A percentile compares a stretch with the other conserved stretches of the same genome.
These are phyloP conservation scores for Rhizomucor miehei DNA, from an alignment of 371 early-diverging fungal genomes.

Conservation along the genomic window DNA sequence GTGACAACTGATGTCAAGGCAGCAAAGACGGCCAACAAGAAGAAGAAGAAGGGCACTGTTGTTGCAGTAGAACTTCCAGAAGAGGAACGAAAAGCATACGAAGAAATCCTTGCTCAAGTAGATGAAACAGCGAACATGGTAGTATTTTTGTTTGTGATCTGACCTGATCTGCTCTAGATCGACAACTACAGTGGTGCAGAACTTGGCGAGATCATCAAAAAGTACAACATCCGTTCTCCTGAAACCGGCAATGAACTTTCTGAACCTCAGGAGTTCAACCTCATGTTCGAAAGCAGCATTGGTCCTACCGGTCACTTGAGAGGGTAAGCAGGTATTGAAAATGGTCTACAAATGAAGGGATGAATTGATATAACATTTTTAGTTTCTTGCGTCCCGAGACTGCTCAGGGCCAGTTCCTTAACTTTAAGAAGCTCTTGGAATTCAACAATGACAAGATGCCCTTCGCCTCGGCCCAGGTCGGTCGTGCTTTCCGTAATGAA, in stretches of 20 bases:
- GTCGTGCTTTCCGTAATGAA: conserved; percentile 99
- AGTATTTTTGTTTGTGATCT: neutral
- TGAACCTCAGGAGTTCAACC: conserved; percentile 94
- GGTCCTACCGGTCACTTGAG: conserved; percentile 97
- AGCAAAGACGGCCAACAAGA: conserved; percentile 49
- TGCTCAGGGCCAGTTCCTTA: conserved; percentile 99
- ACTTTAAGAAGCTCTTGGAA: conserved; percentile 97
- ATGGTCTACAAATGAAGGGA: neutral
- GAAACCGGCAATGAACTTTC: conserved; percentile 92
- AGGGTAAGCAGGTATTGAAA: conserved; percentile 50
- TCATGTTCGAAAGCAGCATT: conserved; percentile 99
- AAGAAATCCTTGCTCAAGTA: conserved; percentile 83
- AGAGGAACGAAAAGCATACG: conserved; percentile 67
- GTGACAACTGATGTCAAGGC: conserved; percentile 26
- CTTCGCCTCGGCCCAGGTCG: conserved; percentile 98
- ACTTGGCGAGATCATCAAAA: conserved; percentile 84
- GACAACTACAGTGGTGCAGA: conserved; percentile 92
- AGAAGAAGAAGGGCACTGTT: conserved; percentile 72
- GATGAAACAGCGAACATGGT: neutral
- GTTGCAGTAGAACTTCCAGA: conserved; percentile 70
- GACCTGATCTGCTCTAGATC: conserved; percentile 49
- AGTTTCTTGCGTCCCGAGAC: conserved; percentile 99
- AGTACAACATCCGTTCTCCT: conserved; percentile 89
- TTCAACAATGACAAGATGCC: conserved; percentile 99
- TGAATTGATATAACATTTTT: conserved; percentile 1